Conservation (phyloP, 2,329 filamentous ascomycete genomes). For the Reticulascus tulasneorum region DNA sequence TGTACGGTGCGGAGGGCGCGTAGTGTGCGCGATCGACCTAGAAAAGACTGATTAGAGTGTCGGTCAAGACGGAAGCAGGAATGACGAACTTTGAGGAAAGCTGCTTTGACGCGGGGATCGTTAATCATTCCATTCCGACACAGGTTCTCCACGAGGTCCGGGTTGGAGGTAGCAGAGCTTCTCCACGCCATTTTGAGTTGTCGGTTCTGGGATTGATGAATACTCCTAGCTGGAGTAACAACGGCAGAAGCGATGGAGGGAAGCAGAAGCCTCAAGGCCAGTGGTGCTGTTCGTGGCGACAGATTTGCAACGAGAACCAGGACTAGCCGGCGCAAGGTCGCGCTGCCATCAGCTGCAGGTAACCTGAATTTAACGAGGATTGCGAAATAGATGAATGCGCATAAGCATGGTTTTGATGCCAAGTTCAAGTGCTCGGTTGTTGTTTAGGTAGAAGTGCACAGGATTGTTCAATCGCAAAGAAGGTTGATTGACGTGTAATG, state of each 20-base stretch:
- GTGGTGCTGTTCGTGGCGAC: no score
- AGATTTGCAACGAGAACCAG: no score
- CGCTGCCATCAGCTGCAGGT: no score
- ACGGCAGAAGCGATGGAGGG: not conserved
- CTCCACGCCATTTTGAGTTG: slow-evolving; percentile 78
- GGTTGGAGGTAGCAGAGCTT: slow-evolving; percentile 72
- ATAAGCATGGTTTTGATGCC: no score
- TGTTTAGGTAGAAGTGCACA: no score
- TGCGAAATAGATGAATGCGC: no score
- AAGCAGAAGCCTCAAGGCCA: slow-evolving; percentile 1
- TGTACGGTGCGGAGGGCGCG: slow-evolving; percentile 66
- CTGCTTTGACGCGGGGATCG: slow-evolving; percentile 67
- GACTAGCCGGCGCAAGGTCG: no score
- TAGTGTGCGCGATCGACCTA: slow-evolving; percentile 89
- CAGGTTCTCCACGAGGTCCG: slow-evolving; percentile 74
- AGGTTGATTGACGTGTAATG: slow-evolving; percentile 2
- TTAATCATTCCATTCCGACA: slow-evolving; percentile 68
- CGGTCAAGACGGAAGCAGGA: no score
- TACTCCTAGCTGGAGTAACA: not conserved
- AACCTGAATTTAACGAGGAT: no score
- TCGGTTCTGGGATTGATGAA: not conserved
- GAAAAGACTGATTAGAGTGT: not conserved
- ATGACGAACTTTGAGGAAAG: slow-evolving; percentile 65
- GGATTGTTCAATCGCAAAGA: not conserved
- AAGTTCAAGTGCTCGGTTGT: no score